Conservation (phyloP, 2,329 filamentous ascomycete genomes). For the Botryotinia convoluta region DNA sequence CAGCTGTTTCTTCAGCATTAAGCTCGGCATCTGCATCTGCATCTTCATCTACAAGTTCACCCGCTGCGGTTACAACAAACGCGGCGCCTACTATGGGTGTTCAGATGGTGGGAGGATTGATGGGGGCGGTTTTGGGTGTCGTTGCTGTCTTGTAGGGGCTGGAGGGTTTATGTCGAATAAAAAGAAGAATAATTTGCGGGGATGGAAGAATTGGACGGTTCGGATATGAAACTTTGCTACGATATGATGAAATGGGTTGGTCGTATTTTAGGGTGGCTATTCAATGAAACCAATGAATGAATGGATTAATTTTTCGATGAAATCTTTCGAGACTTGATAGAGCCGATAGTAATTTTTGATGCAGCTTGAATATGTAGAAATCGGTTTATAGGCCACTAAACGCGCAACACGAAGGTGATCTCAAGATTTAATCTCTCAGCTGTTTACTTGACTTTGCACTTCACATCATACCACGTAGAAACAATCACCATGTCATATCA, state of each 20-base stretch:
- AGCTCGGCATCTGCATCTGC: not conserved
- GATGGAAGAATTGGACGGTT: not conserved
- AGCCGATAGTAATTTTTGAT: not conserved
- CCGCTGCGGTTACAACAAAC: not conserved
- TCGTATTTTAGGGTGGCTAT: too few species aligned
- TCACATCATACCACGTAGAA: not conserved
- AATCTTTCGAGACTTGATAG: not conserved
- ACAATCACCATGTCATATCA: not conserved
- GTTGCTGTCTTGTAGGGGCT: constrained; percentile 6
- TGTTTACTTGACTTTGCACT: not conserved
- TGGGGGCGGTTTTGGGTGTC: not conserved
- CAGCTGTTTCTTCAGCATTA: not conserved
- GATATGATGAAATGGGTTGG: not conserved
- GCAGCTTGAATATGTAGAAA: not conserved
- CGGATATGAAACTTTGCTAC: not conserved
- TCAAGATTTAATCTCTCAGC: not conserved
- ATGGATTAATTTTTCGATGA: not conserved
- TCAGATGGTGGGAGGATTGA: constrained; percentile 14
- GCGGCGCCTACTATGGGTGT: not conserved
- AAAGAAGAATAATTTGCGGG: not conserved
- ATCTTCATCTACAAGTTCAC: not conserved
- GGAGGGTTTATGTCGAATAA: not conserved
- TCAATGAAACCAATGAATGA: not conserved
- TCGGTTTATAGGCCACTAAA: too few species aligned
- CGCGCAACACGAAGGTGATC: not conserved